Percentiles rank a stretch among this genome's conserved stretches.
These are phyloP conservation scores for Gracilaria domingensis DNA, from an alignment of 23 red algal species.

Conservation along the genomic window DNA sequence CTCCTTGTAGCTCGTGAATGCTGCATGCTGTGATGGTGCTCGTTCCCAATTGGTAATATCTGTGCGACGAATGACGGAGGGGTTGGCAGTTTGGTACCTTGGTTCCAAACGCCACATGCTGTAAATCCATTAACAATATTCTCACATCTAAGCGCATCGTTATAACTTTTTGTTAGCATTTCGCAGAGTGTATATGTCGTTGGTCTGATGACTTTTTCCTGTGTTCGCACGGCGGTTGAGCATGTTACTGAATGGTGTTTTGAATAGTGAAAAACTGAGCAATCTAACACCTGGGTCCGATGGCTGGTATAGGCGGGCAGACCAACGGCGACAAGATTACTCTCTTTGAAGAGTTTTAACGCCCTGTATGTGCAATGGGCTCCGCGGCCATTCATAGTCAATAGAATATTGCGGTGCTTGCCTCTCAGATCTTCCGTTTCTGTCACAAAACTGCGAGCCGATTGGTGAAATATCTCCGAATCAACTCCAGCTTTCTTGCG, in stretches of 20 bases:
- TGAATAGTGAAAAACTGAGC: not conserved
- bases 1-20: not conserved
- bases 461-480: constrained; percentile 25
- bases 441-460: not conserved
- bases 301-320: too few species aligned
- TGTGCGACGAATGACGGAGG: not conserved
- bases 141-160: not conserved
- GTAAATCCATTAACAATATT: not conserved
- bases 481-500: constrained; percentile 36
- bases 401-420: not conserved
- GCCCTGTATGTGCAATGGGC: not conserved
- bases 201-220: not conserved
- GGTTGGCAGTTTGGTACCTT: not conserved
- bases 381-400: not conserved
- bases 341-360: too few species aligned
- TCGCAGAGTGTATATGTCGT: not conserved
- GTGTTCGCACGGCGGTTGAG: not conserved
- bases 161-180: not conserved
- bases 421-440: not conserved
- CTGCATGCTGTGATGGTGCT: too few species aligned
- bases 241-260: not conserved
- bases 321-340: too few species aligned
- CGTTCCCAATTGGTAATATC: constrained; percentile 1
- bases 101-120: not conserved
- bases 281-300: too few species aligned